Evolutionary conservation across 768 basidiomycete species (phyloP), one percentile per base, ranked within the genome.

Genomic region (Kwoniella heveanensis): DNA sequence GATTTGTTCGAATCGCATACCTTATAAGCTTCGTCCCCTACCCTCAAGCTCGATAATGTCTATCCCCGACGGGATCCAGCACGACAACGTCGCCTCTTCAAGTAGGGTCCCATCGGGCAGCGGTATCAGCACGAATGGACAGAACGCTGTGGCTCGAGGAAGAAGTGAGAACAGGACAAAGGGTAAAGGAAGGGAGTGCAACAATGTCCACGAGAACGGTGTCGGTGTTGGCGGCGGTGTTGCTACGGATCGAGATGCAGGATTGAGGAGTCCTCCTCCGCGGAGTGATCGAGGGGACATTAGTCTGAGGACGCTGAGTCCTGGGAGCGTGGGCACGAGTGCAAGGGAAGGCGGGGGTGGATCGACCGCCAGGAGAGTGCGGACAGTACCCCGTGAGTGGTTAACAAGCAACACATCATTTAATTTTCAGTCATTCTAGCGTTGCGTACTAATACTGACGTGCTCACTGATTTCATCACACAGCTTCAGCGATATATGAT

Each of bases 321-420:
- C 46, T 7, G n/a, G 21, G 17, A 39, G 48, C 25, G 32, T 13
- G 13, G 32, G n/a, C n/a, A n/a, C 32, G 32, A 13, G 32, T 13
- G 29, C 25, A n/a, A 39, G 26, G 15, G 46, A 44, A 10, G 39
- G 54, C n/a, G 51, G n/a, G n/a, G n/a, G 50, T 17, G 39, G 53
- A 57, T 52, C 62, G 15, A 56, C 55, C 17, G 32, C 37, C 8
- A 66, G 70, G 56, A 65, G 62, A 58, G 74, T 76, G 29, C 47
- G 67, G 29, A 76, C 71, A 9, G 64, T 72, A 30, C 74, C 74
- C 66, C 74, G 74, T 76, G 25, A 67, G 74, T 74, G n/a, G n/a
- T n/a, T n/a, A n/a, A n/a, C n/a, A n/a, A n/a, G 19, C 26, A 0
- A n/a, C 26, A 32, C 1, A 57, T 30, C 19, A 9, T 30, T n/a